phyloP scores from a whole-genome alignment of 768 basidiomycete species.

The Tremella fuciformis region DNA sequence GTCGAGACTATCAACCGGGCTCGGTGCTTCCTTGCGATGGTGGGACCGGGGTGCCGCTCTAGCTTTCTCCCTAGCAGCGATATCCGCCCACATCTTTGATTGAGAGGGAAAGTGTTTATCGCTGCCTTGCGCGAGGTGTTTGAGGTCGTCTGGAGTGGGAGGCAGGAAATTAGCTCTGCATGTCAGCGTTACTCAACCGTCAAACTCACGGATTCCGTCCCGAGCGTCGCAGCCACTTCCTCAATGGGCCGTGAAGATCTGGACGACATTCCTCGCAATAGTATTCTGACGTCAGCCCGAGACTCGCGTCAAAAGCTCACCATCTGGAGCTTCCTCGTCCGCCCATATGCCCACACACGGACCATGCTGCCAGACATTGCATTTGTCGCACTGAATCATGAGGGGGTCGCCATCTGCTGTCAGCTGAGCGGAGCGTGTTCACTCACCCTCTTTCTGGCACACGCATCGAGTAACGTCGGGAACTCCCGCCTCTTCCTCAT shows the following conservation, averaged over 20 bases:
- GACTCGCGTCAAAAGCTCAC: constrained; percentile 26
- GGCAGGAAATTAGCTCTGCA: constrained; percentile 25
- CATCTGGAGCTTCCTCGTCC: constrained; percentile 56
- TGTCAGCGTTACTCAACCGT: background rate
- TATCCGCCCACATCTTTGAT: constrained; percentile 42
- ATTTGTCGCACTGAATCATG: constrained; percentile 96
- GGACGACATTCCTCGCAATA: constrained; percentile 92
- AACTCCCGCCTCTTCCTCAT: constrained; percentile 20
- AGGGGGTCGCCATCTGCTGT: constrained; percentile 71
- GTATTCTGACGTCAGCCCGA: constrained; percentile 62
- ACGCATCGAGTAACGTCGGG: constrained; percentile 47
- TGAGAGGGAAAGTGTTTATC: constrained; percentile 45
- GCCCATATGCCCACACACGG: constrained; percentile 80
- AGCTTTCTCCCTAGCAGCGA: constrained; percentile 9
- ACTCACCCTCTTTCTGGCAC: constrained; percentile 37
- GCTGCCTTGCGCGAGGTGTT: constrained; percentile 26
- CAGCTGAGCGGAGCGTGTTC: background rate
- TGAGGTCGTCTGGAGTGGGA: constrained; percentile 40
- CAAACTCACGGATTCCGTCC: constrained; percentile 64
- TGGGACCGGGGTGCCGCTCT: constrained; percentile 23
- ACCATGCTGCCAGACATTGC: constrained; percentile 98
- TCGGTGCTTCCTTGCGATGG: constrained; percentile 28
- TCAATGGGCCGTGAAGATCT: constrained; percentile 72
- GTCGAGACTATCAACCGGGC: constrained; percentile 12
- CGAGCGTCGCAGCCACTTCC: constrained; percentile 41